phyloP scores from a whole-genome alignment of 305 asterid genomes.

The Vinca major region DNA sequence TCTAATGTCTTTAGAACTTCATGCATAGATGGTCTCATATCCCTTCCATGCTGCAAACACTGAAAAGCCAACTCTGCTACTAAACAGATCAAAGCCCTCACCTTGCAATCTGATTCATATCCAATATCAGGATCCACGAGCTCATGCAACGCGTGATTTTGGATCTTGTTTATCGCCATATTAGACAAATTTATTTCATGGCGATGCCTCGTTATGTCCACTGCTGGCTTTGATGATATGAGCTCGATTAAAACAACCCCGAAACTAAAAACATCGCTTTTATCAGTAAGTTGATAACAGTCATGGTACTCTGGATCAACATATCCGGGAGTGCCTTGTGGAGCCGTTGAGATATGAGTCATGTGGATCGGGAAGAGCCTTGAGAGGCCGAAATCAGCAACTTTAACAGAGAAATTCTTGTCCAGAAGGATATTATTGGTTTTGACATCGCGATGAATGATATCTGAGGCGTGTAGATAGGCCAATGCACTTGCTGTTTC shows the following conservation, averaged over 20 bases:
- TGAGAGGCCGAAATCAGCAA: constrained; percentile 63
- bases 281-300: constrained; percentile 53
- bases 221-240: constrained; percentile 49
- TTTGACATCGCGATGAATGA: constrained; percentile 60
- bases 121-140: constrained; percentile 49
- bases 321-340: constrained; percentile 69
- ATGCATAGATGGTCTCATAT: constrained; percentile 52
- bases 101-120: constrained; percentile 31
- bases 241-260: constrained; percentile 65
- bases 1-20: constrained; percentile 30
- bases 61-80: constrained; percentile 59
- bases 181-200: constrained; percentile 49
- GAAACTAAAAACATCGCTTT: constrained; percentile 56
- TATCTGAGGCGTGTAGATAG: constrained; percentile 48
- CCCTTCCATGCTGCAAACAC: constrained; percentile 44
- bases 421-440: constrained; percentile 50
- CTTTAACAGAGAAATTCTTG: constrained; percentile 39
- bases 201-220: constrained; percentile 43
- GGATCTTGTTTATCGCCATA: constrained; percentile 56
- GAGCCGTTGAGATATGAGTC: constrained; percentile 57
- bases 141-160: constrained; percentile 29
- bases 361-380: constrained; percentile 35
- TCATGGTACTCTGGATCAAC: constrained; percentile 62
- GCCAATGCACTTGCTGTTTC: constrained; percentile 53
- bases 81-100: constrained; percentile 27